A percentile compares a stretch with the other conserved stretches of the same genome.
Conservation (phyloP, 495 filamentous ascomycete genomes). For the Podospora pseudoanserina region DNA sequence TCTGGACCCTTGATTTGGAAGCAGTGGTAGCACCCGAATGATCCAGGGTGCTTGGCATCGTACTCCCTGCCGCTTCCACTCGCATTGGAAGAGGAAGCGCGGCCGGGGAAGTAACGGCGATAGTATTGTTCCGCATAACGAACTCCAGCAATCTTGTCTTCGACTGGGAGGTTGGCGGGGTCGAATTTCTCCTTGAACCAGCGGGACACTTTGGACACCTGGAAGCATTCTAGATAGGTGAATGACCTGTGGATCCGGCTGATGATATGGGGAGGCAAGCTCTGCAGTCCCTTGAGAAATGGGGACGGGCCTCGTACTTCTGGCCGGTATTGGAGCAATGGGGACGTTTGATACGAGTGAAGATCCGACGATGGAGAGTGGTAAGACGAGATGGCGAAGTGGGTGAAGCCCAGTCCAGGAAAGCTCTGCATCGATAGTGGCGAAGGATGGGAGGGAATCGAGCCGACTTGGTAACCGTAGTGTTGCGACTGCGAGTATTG, state of each 20-base stretch:
- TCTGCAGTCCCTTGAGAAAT: conserved; percentile 5
- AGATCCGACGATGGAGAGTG: conserved; percentile 9
- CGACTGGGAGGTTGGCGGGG: conserved; percentile 9
- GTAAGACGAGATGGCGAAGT: conserved; percentile 9
- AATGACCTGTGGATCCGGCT: conserved; percentile 14
- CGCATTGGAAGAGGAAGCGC: background rate
- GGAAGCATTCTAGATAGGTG: conserved; percentile 19
- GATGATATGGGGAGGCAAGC: conserved; percentile 3
- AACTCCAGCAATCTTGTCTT: conserved; percentile 20
- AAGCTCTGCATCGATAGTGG: conserved; percentile 18
- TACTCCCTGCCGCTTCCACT: conserved; percentile 1
- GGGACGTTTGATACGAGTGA: conserved; percentile 10
- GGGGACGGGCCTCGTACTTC: background rate
- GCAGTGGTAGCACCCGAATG: conserved; percentile 34
- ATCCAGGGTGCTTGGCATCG: conserved; percentile 11
- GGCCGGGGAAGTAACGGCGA: conserved; percentile 19
- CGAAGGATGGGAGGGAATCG: conserved; percentile 14
- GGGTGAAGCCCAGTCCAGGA: conserved; percentile 11
- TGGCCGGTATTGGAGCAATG: background rate
- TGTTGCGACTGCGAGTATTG: conserved; percentile 10
- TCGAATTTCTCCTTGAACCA: conserved; percentile 24
- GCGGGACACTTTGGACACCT: conserved; percentile 6
- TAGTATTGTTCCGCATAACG: conserved; percentile 24
- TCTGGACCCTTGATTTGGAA: conserved; percentile 20
- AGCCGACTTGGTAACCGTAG: conserved; percentile 18